Conservation (phyloP, 345 rosid species). For the Sisymbrium irio region DNA sequence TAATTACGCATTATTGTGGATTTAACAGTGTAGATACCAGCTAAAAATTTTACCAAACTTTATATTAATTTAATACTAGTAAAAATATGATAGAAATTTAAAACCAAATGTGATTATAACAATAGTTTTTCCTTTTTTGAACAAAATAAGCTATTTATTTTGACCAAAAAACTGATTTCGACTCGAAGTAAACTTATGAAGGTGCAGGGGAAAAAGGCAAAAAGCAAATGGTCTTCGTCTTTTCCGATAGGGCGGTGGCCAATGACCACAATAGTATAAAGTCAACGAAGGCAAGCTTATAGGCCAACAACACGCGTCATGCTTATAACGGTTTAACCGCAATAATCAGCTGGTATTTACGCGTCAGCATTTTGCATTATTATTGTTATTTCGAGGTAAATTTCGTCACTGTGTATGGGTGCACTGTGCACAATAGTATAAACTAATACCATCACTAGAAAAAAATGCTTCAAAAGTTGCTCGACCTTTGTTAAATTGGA, state of each 20-base stretch:
- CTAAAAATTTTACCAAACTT: too few species aligned
- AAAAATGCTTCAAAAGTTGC: background rate
- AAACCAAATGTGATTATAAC: too few species aligned
- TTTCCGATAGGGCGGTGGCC: conserved; percentile 29
- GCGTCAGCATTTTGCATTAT: conserved; percentile 10
- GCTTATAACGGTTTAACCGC: background rate
- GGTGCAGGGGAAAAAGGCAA: background rate
- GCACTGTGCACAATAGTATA: background rate
- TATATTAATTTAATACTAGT: too few species aligned
- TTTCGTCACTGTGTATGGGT: conserved; percentile 1
- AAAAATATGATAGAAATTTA: too few species aligned
- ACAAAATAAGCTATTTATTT: background rate
- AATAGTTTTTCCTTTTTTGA: too few species aligned
- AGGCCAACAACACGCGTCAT: background rate
- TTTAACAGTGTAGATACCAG: too few species aligned
- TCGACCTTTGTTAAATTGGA: background rate
- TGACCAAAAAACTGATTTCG: background rate
- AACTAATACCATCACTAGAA: background rate
- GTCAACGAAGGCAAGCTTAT: conserved; percentile 20
- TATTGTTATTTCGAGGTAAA: background rate
- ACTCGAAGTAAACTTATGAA: background rate
- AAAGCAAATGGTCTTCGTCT: background rate
- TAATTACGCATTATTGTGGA: background rate
- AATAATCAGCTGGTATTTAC: background rate
- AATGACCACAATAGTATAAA: background rate